These are phyloP conservation scores for Solanum bulbocastanum DNA, from an alignment of 257 asterid species.

Conservation along the genomic window DNA sequence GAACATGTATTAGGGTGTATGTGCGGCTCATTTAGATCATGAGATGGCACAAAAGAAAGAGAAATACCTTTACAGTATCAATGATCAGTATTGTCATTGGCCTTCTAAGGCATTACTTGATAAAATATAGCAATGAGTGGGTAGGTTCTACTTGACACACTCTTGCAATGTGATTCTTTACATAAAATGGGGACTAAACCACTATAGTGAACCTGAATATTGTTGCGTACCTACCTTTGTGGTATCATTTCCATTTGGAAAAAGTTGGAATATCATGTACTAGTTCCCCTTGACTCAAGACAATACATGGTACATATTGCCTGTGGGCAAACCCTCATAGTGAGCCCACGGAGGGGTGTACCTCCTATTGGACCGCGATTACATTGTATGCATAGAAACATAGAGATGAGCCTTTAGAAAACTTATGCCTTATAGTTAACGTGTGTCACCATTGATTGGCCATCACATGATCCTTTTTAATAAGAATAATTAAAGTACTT, in stretches of 20 bases:
- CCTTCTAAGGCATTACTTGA: neutral
- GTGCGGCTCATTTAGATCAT: neutral
- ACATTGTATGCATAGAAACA: neutral
- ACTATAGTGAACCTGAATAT: neutral
- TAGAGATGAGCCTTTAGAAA: neutral
- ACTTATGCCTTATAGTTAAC: neutral
- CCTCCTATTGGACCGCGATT: no score
- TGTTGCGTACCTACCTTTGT: neutral
- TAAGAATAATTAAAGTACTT: neutral
- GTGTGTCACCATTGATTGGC: neutral
- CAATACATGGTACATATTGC: neutral
- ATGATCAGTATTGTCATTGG: neutral
- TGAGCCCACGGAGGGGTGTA: neutral
- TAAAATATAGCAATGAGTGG: neutral
- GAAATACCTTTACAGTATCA: neutral
- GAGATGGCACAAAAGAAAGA: neutral
- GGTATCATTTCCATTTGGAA: neutral
- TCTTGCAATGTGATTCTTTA: neutral
- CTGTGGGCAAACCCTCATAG: neutral
- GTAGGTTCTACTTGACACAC: neutral
- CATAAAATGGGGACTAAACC: neutral
- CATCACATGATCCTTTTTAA: neutral
- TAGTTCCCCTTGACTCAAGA: neutral
- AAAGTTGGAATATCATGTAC: neutral
- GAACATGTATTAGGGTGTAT: neutral